Evolutionary conservation across 805 yeast species (phyloP).

Genomic region (Wickerhamia fluorescens): DNA sequence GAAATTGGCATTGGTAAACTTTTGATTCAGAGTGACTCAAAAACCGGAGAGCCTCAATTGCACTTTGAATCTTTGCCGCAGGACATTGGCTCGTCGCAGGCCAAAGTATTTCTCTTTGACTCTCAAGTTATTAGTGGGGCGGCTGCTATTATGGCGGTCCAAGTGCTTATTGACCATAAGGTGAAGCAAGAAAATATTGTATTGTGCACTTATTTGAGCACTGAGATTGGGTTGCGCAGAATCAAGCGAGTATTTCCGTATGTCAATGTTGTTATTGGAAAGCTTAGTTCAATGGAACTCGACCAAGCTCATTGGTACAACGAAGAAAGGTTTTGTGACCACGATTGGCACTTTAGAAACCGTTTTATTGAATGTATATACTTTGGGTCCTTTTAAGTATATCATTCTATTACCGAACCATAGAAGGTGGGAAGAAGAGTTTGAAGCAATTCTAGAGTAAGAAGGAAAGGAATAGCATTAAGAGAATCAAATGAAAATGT

Average conservation of each 20-base stretch:
- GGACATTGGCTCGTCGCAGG: slow-evolving; percentile 12
- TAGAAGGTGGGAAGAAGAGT: no score
- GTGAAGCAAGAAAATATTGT: slow-evolving; percentile 55
- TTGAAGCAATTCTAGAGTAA: no score
- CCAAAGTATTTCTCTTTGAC: slow-evolving; percentile 65
- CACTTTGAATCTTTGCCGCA: slow-evolving; percentile 74
- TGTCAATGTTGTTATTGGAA: slow-evolving; percentile 65
- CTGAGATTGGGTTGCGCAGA: slow-evolving; percentile 71
- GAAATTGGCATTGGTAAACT: slow-evolving; percentile 76
- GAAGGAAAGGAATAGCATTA: no score
- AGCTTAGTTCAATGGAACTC: slow-evolving; percentile 39
- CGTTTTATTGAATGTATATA: slow-evolving; percentile 72
- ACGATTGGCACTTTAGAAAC: slow-evolving; percentile 53
- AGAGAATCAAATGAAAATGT: no score
- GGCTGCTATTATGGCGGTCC: slow-evolving; percentile 90
- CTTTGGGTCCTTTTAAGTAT: slow-evolving; percentile 52
- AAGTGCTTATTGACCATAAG: slow-evolving; percentile 77
- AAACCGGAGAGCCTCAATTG: slow-evolving; percentile 90
- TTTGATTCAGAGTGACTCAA: slow-evolving; percentile 78
- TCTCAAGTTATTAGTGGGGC: slow-evolving; percentile 91
- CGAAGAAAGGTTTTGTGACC: slow-evolving; percentile 36
- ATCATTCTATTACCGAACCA: no score
- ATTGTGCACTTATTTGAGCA: slow-evolving; percentile 65
- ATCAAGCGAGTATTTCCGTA: slow-evolving; percentile 66
- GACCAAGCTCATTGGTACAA: slow-evolving; percentile 19